Conservation (phyloP, 2,329 filamentous ascomycete genomes). For the Colletotrichum magnum region DNA sequence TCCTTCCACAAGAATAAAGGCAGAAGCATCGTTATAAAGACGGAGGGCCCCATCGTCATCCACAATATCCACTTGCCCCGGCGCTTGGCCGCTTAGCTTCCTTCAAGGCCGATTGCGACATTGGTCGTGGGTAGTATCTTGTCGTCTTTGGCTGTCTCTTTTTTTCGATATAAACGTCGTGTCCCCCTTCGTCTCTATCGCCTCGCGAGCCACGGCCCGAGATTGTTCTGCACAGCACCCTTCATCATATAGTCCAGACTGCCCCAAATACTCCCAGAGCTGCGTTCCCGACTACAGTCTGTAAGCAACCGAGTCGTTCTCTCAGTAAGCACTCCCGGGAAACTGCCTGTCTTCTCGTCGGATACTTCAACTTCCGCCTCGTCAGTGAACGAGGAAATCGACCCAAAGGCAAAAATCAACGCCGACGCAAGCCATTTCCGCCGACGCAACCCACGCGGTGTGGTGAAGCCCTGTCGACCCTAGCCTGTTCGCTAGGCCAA, state of each 20-base stretch:
- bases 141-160: constrained; percentile 15
- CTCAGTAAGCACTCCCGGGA: neutral
- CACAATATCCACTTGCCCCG: constrained; percentile 39
- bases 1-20: constrained; percentile 24
- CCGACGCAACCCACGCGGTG: constrained; percentile 30
- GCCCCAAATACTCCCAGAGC: neutral
- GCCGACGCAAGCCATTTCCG: constrained; percentile 38
- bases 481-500: constrained; percentile 24
- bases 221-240: constrained; percentile 7
- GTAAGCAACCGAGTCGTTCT: neutral
- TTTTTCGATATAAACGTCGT: constrained; percentile 18
- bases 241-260: neutral
- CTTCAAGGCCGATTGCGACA: constrained; percentile 36
- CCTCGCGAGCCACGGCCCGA: neutral
- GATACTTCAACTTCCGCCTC: neutral
- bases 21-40: constrained; percentile 35
- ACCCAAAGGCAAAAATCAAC: constrained; percentile 20
- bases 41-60: constrained; percentile 30
- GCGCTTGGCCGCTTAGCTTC: constrained; percentile 31
- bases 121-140: constrained; percentile 17
- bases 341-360: neutral
- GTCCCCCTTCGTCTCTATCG: neutral
- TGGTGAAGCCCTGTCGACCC: constrained; percentile 28
- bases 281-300: neutral
- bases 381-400: neutral